Evolutionary conservation across 805 yeast species (phyloP).

Genomic region (Teunomyces kruisii): DNA sequence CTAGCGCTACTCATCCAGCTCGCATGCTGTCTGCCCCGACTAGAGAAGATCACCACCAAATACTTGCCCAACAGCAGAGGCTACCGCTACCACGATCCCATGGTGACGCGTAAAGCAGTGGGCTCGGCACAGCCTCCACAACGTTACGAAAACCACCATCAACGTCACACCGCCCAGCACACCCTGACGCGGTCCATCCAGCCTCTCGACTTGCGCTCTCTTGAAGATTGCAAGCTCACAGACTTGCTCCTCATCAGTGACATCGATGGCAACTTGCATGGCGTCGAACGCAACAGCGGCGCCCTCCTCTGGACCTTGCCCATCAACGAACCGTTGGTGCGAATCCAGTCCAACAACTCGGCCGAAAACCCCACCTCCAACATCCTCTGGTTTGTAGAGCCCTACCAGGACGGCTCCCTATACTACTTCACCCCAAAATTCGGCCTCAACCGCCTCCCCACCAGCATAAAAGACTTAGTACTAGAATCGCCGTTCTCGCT

Average conservation of each 20-base stretch:
- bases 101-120: constrained; percentile 1
- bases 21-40: constrained; percentile 18
- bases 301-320: constrained; percentile 72
- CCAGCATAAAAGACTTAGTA: constrained; percentile 74
- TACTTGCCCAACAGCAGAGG: constrained; percentile 5
- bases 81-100: background rate
- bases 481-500: constrained; percentile 83
- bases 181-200: constrained; percentile 12
- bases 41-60: constrained; percentile 17
- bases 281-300: constrained; percentile 74
- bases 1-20: constrained; percentile 6
- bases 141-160: constrained; percentile 6
- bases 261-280: constrained; percentile 85
- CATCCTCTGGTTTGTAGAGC: constrained; percentile 85
- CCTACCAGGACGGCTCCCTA: constrained; percentile 78
- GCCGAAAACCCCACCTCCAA: constrained; percentile 22
- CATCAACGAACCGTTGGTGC: constrained; percentile 63
- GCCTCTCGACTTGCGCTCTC: constrained; percentile 39
- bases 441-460: constrained; percentile 81
- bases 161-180: constrained; percentile 2
- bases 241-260: constrained; percentile 71
- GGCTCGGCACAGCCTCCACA: constrained; percentile 1
- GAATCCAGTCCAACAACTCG: constrained; percentile 29
- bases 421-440: constrained; percentile 72
- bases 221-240: constrained; percentile 51